Base-by-base conservation (phyloP, 2,329 filamentous ascomycete species). In the Iodosphaeria phyllophila region DNA sequence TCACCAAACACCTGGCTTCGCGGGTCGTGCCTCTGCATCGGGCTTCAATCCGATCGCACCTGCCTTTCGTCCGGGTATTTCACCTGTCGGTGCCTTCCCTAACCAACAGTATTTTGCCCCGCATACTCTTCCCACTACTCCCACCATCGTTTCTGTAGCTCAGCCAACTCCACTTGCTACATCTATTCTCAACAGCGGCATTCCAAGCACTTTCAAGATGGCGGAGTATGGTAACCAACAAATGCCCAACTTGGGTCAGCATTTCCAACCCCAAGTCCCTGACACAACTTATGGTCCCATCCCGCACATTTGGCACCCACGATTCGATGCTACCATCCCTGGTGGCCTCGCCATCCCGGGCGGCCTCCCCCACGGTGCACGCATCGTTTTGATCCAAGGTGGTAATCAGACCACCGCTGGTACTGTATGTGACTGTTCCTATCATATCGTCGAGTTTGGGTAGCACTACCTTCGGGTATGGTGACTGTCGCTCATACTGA, bases 211-310 rank as follows among this genome's bases (percentile, higher is more conserved):
- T 20, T 18, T 32, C 35, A 35, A 29, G 32, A 52, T 50, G 50
- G 48, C 45, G 26, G 47, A 50, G 29, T 60, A 61, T 35, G 46
- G 47, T 31, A 54, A 54, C 34, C 32, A 46, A n/a, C 40, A 35
- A n/a, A 56, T 51, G 33, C 48, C 52, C 20, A 42, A 47, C 16
- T 39, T 38, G 23, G 58, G 58, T 27, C 40, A 60, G 24, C 57
- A 64, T 40, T 70, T 62, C 36, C 60, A 70, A 37, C 67, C 66
- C 1, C 64, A 60, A 15, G 61, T 66, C 10, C 62, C 64, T 4
- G 61, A 67, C 34, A 67, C 64, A 10, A 60, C 58, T 21, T 53
- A 57, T 39, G 67, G 66, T 4, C 56, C 62, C 2, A 60, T 62
- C 29, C 38, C 53, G 15, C 64, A 72, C 33, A 53, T 55, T 12